phyloP scores from a whole-genome alignment of 179 eudicot genomes.

The Beta corolliflora region DNA sequence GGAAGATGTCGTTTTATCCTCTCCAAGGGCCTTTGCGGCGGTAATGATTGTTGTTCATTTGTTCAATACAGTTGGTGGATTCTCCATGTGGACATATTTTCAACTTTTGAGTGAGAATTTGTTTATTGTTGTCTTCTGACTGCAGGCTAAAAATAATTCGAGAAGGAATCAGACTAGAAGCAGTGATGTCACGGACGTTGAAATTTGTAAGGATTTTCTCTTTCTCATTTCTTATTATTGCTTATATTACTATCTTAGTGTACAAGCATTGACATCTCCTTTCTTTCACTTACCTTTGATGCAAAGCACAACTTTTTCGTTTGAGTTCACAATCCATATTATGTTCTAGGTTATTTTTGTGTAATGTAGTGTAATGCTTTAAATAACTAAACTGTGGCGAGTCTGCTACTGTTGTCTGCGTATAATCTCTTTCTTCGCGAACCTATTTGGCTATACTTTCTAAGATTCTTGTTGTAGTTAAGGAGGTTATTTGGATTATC shows the following conservation, averaged over 20 bases:
- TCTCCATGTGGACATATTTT: neutral
- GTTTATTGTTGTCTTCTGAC: neutral
- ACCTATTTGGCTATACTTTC: neutral
- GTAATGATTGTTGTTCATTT: constrained; percentile 33
- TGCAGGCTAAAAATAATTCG: constrained; percentile 68
- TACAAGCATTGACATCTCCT: neutral
- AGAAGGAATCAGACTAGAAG: constrained; percentile 54
- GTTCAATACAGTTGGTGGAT: neutral
- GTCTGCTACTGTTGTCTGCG: neutral
- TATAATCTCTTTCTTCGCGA: neutral
- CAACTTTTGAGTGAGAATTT: neutral
- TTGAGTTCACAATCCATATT: neutral
- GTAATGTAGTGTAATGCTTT: neutral
- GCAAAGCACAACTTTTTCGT: neutral
- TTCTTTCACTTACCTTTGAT: neutral
- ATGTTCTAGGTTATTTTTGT: neutral
- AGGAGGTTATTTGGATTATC: neutral
- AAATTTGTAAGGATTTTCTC: constrained; percentile 46
- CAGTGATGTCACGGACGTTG: constrained; percentile 58
- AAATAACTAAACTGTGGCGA: neutral
- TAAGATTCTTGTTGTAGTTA: neutral
- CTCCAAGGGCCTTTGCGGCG: constrained; percentile 84
- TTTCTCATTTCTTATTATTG: neutral
- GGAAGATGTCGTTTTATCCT: constrained; percentile 76
- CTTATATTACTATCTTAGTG: neutral